A percentile compares a stretch with the other conserved stretches of the same genome.
Evolutionary conservation across 192 early-diverging fungal species (phyloP).

Genomic region (Phycomyces nitens): DNA sequence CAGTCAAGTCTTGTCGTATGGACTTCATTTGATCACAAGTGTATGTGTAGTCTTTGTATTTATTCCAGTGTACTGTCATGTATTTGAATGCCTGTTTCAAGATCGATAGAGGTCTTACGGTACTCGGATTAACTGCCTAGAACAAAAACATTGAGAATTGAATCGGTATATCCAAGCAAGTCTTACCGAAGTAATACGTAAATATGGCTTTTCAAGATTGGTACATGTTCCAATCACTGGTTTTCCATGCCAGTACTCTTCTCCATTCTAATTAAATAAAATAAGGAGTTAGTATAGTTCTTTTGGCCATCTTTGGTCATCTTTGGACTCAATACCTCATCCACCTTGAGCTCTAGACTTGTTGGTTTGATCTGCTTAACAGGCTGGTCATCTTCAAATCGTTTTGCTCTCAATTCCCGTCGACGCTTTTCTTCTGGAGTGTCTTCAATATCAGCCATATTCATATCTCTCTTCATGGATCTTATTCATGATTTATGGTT

Average conservation of each 20-base stretch:
- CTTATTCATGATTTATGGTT: neutral
- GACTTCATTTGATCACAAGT: conserved; percentile 98
- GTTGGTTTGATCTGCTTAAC: neutral
- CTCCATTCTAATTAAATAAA: conserved; percentile 43
- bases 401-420: conserved; percentile 1
- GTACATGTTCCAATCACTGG: conserved; percentile 79
- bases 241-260: conserved; percentile 73
- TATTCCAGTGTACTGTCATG: conserved; percentile 75
- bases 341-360: neutral
- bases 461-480: neutral
- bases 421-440: conserved; percentile 13
- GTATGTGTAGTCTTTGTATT: conserved; percentile 88
- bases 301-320: neutral
- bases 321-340: neutral
- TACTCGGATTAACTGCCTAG: conserved; percentile 84
- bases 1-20: conserved; percentile 93
- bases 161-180: neutral
- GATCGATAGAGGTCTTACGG: conserved; percentile 82
- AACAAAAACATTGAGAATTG: neutral
- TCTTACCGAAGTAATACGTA: conserved; percentile 84
- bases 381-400: conserved; percentile 9
- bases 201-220: conserved; percentile 86
- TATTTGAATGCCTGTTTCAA: conserved; percentile 74
- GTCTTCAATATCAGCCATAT: neutral
- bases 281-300: too few relatives aligned